Evolutionary conservation across 2,329 filamentous ascomycete species (phyloP), one percentile per base, ranked within the genome.

Genomic region (Septoria petroselini): DNA sequence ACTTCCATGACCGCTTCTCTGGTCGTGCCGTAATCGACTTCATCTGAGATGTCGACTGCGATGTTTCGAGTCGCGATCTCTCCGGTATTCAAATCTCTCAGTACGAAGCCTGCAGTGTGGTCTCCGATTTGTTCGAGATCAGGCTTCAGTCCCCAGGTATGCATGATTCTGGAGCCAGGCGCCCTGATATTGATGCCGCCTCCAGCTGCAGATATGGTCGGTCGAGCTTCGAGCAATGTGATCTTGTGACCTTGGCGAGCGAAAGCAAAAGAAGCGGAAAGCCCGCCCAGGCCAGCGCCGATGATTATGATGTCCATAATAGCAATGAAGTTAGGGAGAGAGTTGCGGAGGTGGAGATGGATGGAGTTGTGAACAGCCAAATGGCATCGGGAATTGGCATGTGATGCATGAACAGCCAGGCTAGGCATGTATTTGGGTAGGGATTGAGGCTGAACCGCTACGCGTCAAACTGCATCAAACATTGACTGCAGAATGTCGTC

Each of bases 251-350:
- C 61, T 25, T 54, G 48, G 18, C 54, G 55, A 2, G 53, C 50
- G 44, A 57, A 57, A 8, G 62, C 56, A 17, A 64, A 46, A 8
- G 62, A 58, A 5, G 61, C 60, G 7, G 52, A 50, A 3, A 64
- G 54, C 6, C 62, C 62, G 18, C 61, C 44, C 12, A 48, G 44
- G 7, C 44, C 44, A 5, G 44, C 44, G 37, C 44, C 44, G n/a
- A 62, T 55, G 15, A 63, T 55, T 38, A 58, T 48, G 25, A 62
- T 59, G 14, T 56, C 38, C 8, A 61, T 46, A 30, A 12, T 30
- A n/a, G n/a, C n/a, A n/a, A n/a, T n/a, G n/a, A n/a, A n/a, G n/a
- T n/a, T n/a, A n/a, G n/a, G n/a, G n/a, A n/a, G n/a, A n/a, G n/a
- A n/a, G n/a, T n/a, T n/a, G n/a, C n/a, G n/a, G n/a, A n/a, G n/a